Evolutionary conservation across 106 monocot genomes (phyloP), one percentile per base, ranked within the genome.

Genomic region (Platanthera guangdongensis): DNA sequence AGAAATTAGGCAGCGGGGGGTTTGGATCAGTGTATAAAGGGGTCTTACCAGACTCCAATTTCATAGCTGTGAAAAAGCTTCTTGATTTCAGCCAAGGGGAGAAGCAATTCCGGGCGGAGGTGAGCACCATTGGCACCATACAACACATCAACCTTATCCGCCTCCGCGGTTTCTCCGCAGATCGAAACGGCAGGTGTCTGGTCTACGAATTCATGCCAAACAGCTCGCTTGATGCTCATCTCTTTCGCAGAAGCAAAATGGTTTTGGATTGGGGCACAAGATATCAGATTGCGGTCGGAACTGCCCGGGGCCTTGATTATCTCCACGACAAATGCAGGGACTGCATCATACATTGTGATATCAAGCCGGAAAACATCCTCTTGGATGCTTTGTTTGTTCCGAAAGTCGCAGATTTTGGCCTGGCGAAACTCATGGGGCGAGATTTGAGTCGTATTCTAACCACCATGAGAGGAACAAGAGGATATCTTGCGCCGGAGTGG

Each of bases 131-230:
- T 7, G 88, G 85, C 3, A 77, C 80, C 4, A 72, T 88, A 18
- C 88, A 88, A 32, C 88, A 88, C 57, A 77, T 88, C 12, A 85
- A 88, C 49, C 74, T 88, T 13, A 82, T 82, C 45, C 82, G 85
- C 14, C 85, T 88, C 15, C 74, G 54, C n/a, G 88, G 88, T 11
- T 88, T 88, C 53, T 88, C 82, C 65, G 80, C 79, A n/a, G 77
- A 88, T 18, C 45, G 51, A 50, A 57, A 25, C 8, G 16, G 80
- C 5, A 80, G 79, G 39, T 54, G 85, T 68, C 75, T 88, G 47
- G 88, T 85, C 21, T 88, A 88, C 21, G 85, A 82, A 76, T 82
- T 77, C 84, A 84, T 87, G 87, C 76, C 87, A 19, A 84, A 84
- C 48, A 82, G 84, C 59, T 87, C 87, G 60, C 78, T 87, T 16